These are phyloP conservation scores for Apiospora koreana DNA, from an alignment of 2,329 filamentous ascomycete genomes.

Conservation along the genomic window DNA sequence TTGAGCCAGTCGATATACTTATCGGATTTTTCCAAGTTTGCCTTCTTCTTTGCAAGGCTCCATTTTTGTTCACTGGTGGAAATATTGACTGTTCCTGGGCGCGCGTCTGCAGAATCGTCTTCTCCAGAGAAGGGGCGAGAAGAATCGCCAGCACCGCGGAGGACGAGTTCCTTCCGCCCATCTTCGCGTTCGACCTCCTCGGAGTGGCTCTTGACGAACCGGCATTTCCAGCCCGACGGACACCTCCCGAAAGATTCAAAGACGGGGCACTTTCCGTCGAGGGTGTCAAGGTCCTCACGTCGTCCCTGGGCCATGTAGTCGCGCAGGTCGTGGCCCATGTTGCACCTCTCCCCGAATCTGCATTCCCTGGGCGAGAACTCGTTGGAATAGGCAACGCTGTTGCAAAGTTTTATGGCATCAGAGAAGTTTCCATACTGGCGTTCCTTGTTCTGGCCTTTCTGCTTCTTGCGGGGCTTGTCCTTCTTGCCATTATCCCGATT, in stretches of 20 bases:
- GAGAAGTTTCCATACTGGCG: slow-evolving; percentile 79
- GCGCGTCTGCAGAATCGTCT: slow-evolving; percentile 39
- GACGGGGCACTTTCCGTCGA: slow-evolving; percentile 78
- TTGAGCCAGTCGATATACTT: slow-evolving; percentile 78
- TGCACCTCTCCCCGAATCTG: slow-evolving; percentile 78
- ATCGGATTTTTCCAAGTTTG: slow-evolving; percentile 72
- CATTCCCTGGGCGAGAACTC: slow-evolving; percentile 85
- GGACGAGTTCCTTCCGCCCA: slow-evolving; percentile 77
- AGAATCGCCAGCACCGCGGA: slow-evolving; percentile 49
- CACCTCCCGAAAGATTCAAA: slow-evolving; percentile 78
- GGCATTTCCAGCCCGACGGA: slow-evolving; percentile 88
- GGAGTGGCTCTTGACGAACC: slow-evolving; percentile 86
- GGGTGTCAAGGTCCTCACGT: slow-evolving; percentile 74
- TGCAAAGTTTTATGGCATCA: slow-evolving; percentile 78
- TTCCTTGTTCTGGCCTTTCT: slow-evolving; percentile 78
- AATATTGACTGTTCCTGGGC: slow-evolving; percentile 73
- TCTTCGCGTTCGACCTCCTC: slow-evolving; percentile 76
- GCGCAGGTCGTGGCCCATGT: slow-evolving; percentile 79
- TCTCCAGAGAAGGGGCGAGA: slow-evolving; percentile 19
- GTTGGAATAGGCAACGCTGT: slow-evolving; percentile 66
- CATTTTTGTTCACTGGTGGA: slow-evolving; percentile 72
- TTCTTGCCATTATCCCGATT: slow-evolving; percentile 45
- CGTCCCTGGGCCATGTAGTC: slow-evolving; percentile 83
- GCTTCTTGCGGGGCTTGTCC: slow-evolving; percentile 55
- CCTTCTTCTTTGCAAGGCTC: slow-evolving; percentile 71